Conservation (phyloP, 805 yeast genomes). For the Pichia paraexigua region DNA sequence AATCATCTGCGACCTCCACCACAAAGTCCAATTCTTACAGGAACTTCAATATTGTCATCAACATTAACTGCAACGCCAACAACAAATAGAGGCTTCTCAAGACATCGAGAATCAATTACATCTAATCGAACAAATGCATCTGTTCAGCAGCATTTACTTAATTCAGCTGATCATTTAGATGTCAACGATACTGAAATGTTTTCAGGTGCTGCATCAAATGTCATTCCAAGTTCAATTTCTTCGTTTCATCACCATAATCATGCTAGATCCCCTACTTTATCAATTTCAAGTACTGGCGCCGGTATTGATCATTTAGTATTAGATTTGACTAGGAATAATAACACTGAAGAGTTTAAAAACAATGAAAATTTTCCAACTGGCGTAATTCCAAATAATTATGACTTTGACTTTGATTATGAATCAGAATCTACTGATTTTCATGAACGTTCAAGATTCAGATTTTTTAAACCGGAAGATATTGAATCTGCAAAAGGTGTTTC, state of each 20-base stretch:
- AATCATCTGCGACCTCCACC: background rate
- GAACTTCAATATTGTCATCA: background rate
- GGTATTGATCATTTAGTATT: constrained; percentile 4
- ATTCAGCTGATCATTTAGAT: constrained; percentile 29
- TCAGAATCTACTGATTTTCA: constrained; percentile 28
- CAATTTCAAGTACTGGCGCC: constrained; percentile 1
- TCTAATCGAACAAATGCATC: constrained; percentile 15
- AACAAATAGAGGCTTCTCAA: constrained; percentile 19
- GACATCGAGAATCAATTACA: constrained; percentile 26
- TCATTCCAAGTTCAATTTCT: constrained; percentile 69
- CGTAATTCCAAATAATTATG: constrained; percentile 21
- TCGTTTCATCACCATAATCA: constrained; percentile 57
- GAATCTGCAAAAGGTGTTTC: constrained; percentile 85
- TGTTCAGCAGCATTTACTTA: background rate
- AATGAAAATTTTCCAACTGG: constrained; percentile 6
- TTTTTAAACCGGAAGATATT: constrained; percentile 77
- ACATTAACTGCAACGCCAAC: background rate
- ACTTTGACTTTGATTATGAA: constrained; percentile 27
- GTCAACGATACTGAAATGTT: constrained; percentile 65
- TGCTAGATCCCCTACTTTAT: constrained; percentile 19
- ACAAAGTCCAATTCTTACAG: background rate
- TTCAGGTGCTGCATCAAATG: constrained; percentile 70
- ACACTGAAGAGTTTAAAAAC: background rate
- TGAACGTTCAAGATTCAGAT: constrained; percentile 50
- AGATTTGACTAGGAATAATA: background rate